Evolutionary conservation across 352 stramenopile genomes (phyloP), one percentile per base, ranked within the genome.

Genomic region (Peronospora destructor): DNA sequence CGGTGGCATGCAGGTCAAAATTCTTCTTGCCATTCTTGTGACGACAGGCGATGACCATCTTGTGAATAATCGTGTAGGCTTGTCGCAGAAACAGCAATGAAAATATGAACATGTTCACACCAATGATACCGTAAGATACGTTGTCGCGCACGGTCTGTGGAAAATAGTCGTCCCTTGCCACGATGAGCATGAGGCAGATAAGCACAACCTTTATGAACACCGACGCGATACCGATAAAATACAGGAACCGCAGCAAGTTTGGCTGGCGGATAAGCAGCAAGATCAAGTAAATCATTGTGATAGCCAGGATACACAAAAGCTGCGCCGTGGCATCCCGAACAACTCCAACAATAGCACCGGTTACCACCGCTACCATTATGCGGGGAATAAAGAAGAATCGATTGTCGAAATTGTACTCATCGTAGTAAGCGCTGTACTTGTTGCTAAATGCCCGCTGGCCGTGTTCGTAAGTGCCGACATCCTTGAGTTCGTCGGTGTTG

Each of bases 331-430:
- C 62, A 49, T 88, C 61, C 5, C 71, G 67, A 28, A 94, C 61
- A 33, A 85, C 59, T 6, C 84, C 84, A 16, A 94, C 79, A 13
- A 92, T 61, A 13, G 71, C 68, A 30, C 84, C 84, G 0, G 80
- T 91, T n/a, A 56, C 40, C 0, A 92, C 60, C 2, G 84, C 76
- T 14, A 92, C 57, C 30, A 89, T 35, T 49, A 89, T 90, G 0
- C 81, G 71, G 5, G 76, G 76, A 17, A 92, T 67, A 51, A 94
- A 94, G 58, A 94, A 94, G 56, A 85, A 92, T 13, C 84, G 81
- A 54, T 94, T 92, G 53, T 90, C 76, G 28, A 88, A 89, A 61
- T 91, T 92, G 73, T 90, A 92, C 71, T 92, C 81, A 47, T 91
- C 82, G 44, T 92, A 94, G 68, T 90, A 91, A 13, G 76, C 70